Evolutionary conservation across 1,284 basidiomycete genomes (phyloP).

Genomic region (Puccinia horiana): DNA sequence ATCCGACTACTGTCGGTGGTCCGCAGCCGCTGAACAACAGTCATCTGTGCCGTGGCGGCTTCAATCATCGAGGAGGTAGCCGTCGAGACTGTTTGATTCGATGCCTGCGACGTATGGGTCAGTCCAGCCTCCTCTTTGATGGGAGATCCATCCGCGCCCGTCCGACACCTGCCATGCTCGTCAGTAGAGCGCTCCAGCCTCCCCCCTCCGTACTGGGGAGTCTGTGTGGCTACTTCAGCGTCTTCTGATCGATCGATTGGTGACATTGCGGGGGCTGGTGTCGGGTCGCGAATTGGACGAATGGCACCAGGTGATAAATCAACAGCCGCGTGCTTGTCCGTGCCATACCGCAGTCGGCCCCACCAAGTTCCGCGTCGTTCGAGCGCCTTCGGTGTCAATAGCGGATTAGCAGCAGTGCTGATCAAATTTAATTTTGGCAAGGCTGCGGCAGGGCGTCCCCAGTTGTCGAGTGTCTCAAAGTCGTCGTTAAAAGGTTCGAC

Average conservation of each 20-base stretch:
- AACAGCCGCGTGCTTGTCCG: slow-evolving; percentile 28
- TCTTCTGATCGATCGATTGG: background rate
- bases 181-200: background rate
- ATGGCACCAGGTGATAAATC: slow-evolving; percentile 3
- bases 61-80: slow-evolving; percentile 46
- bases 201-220: background rate
- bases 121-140: background rate
- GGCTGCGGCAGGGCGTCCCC: slow-evolving; percentile 3
- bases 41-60: slow-evolving; percentile 34
- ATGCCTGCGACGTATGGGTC: background rate
- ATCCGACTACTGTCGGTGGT: slow-evolving; percentile 29
- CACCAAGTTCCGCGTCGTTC: slow-evolving; percentile 33
- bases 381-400: background rate
- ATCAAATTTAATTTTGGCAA: background rate
- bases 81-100: slow-evolving; percentile 8
- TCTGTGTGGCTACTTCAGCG: background rate
- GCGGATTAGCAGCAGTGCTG: background rate
- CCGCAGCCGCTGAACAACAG: slow-evolving; percentile 25
- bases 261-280: slow-evolving; percentile 28
- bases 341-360: slow-evolving; percentile 29
- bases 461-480: background rate
- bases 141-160: background rate
- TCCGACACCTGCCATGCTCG: slow-evolving; percentile 29
- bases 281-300: slow-evolving; percentile 38
- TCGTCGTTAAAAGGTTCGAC: background rate